Conservation (phyloP, 345 rosid genomes). For the Melaleuca alternifolia region DNA sequence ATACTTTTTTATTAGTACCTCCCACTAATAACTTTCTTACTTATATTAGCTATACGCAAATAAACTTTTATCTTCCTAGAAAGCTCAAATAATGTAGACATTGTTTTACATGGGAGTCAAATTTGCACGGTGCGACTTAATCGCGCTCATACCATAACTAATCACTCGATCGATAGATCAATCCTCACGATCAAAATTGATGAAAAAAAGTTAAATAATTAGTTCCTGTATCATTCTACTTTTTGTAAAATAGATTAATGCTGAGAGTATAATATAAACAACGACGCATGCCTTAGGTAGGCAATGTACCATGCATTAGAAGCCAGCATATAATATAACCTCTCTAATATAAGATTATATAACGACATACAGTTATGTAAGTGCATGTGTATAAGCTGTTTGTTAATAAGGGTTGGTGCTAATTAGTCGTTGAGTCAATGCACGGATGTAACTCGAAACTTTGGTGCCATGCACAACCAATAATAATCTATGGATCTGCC, state of each 20-base stretch:
- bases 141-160: not conserved
- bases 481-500: not conserved
- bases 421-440: not conserved
- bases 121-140: not conserved
- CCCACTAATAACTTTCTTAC: not conserved
- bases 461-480: not conserved
- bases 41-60: too few species aligned
- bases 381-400: not conserved
- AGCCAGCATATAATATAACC: not conserved
- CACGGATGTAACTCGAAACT: not conserved
- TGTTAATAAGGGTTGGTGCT: not conserved
- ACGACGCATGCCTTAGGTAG: not conserved
- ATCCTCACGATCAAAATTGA: not conserved
- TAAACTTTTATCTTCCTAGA: not conserved
- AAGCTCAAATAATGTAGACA: too few species aligned
- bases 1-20: not conserved
- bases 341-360: not conserved
- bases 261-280: not conserved
- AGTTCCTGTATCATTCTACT: not conserved
- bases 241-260: not conserved
- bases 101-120: not conserved
- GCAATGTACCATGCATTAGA: not conserved
- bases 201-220: not conserved
- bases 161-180: fast-evolving
- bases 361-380: not conserved